Evolutionary conservation across 768 basidiomycete species (phyloP).

Genomic region (Chalciporus chontae): DNA sequence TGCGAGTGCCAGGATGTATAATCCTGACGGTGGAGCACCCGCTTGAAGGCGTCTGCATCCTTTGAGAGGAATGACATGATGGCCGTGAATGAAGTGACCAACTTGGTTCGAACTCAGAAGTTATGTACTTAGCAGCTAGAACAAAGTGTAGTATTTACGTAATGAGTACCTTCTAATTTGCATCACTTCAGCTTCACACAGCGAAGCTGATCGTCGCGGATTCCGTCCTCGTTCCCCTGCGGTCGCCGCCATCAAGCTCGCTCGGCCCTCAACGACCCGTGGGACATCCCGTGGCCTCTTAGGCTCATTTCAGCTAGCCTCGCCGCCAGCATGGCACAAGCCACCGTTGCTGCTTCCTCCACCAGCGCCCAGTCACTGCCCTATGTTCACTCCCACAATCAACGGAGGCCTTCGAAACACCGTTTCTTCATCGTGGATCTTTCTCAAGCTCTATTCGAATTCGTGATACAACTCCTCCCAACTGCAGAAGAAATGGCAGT

Average conservation of each 20-base stretch:
- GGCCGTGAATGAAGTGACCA: too few relatives aligned
- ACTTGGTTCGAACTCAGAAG: neutral
- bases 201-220: conserved; percentile 29
- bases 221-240: conserved; percentile 16
- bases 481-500: conserved; percentile 86
- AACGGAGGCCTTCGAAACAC: conserved; percentile 44
- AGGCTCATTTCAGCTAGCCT: neutral
- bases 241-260: conserved; percentile 10
- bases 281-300: conserved; percentile 4
- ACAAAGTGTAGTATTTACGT: too few relatives aligned
- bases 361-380: conserved; percentile 21
- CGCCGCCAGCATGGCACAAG: conserved; percentile 27
- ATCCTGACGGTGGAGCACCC: conserved; percentile 59
- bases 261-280: conserved; percentile 2
- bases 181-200: conserved; percentile 14
- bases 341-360: conserved; percentile 18
- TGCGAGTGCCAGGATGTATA: conserved; percentile 83
- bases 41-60: conserved; percentile 71
- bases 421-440: conserved; percentile 71
- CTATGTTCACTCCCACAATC: conserved; percentile 33
- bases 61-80: conserved; percentile 66
- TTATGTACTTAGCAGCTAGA: too few relatives aligned
- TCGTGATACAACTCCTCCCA: conserved; percentile 88
- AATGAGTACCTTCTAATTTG: too few relatives aligned
- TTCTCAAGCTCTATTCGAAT: conserved; percentile 89